A percentile compares a stretch with the other conserved stretches of the same genome.
phyloP scores from a whole-genome alignment of 192 early-diverging fungal species.

The Coemansia sp. region DNA sequence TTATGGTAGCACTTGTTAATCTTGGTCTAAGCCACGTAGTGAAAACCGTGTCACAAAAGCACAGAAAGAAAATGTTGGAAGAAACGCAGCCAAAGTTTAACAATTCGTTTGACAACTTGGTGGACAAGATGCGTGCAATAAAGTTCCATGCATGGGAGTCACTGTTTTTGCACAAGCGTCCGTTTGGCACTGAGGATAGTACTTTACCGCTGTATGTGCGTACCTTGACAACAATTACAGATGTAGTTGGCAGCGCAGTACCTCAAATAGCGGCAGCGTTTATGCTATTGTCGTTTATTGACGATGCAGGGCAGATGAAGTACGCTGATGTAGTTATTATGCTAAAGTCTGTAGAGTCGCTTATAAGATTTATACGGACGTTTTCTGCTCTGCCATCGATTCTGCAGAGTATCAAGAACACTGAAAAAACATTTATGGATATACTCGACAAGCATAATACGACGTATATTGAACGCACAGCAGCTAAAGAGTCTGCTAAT shows the following conservation, averaged over 20 bases:
- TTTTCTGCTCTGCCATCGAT: background rate
- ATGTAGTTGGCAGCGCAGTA: slow-evolving; percentile 10
- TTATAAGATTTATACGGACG: slow-evolving; percentile 4
- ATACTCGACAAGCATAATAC: background rate
- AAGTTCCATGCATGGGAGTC: slow-evolving; percentile 67
- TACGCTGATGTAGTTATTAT: slow-evolving; percentile 20
- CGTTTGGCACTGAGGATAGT: background rate
- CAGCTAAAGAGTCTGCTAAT: background rate
- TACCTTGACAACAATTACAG: background rate
- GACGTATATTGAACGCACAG: slow-evolving; percentile 3
- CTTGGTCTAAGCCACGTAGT: background rate
- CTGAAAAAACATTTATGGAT: slow-evolving; percentile 5
- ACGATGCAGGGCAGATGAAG: slow-evolving; percentile 13
- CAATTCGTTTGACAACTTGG: background rate
- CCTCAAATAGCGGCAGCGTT: slow-evolving; percentile 56
- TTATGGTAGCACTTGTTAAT: slow-evolving; percentile 9
- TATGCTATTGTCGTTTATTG: slow-evolving; percentile 58
- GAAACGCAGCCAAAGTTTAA: slow-evolving; percentile 5
- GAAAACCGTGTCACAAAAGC: background rate
- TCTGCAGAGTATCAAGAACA: slow-evolving; percentile 1
- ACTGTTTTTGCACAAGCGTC: slow-evolving; percentile 20
- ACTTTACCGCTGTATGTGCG: slow-evolving; percentile 3
- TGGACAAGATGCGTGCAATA: slow-evolving; percentile 56
- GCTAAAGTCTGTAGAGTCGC: slow-evolving; percentile 10
- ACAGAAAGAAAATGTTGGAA: background rate